These are phyloP conservation scores for Phaeosphaeria sp. DNA, from an alignment of 2,329 filamentous ascomycete species.

Conservation along the genomic window DNA sequence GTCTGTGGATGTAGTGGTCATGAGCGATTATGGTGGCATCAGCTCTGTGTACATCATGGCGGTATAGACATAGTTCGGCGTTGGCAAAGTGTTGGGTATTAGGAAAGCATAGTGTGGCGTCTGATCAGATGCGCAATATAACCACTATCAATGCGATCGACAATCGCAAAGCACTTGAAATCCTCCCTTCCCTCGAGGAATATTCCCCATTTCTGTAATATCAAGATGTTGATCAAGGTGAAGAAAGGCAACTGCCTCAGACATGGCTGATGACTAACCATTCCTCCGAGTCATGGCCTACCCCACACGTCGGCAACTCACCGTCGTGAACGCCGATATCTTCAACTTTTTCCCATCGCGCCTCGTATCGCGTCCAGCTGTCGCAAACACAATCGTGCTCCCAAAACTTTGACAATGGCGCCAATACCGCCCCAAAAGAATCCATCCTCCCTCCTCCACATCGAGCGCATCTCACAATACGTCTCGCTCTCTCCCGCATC, in stretches of 20 bases:
- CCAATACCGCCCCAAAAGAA: slow-evolving; percentile 20
- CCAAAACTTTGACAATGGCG: slow-evolving; percentile 27
- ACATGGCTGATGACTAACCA: slow-evolving; percentile 9
- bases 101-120: neutral
- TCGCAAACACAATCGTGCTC: slow-evolving; percentile 22
- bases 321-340: slow-evolving; percentile 28
- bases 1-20: neutral
- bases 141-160: neutral
- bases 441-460: slow-evolving; percentile 65
- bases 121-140: neutral
- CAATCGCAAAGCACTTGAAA: neutral
- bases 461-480: slow-evolving; percentile 81
- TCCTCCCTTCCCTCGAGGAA: no score
- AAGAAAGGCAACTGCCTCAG: no score
- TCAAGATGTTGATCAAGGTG: no score
- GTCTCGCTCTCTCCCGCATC: slow-evolving; percentile 75
- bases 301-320: slow-evolving; percentile 19
- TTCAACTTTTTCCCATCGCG: slow-evolving; percentile 35
- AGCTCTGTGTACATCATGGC: neutral
- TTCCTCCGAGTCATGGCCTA: slow-evolving; percentile 9
- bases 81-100: neutral
- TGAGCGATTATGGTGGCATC: neutral
- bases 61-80: no score
- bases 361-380: slow-evolving; percentile 11
- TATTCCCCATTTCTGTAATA: no score